Percentiles rank a stretch among this genome's conserved stretches.
phyloP scores from a whole-genome alignment of 75 land plant species.

The Pseudotsuga menziesii region DNA sequence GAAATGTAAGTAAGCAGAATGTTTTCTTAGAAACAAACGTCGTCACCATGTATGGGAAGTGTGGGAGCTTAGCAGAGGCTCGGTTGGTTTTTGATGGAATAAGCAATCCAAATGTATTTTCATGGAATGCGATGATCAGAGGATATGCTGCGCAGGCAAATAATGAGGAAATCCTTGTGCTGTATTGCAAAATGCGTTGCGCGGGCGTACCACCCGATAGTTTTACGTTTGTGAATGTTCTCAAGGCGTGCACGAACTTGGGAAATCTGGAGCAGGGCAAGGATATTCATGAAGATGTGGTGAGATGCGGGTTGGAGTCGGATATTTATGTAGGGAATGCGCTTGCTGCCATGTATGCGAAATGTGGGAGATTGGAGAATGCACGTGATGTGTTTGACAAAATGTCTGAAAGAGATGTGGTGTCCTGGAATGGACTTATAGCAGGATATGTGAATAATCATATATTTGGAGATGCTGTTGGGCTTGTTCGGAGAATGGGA shows the following conservation, averaged over 20 bases:
- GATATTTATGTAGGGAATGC: conserved; percentile 54
- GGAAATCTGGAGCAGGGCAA: conserved; percentile 24
- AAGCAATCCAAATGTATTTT: conserved; percentile 42
- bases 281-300: conserved; percentile 31
- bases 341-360: conserved; percentile 31
- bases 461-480: conserved; percentile 16
- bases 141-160: conserved; percentile 31
- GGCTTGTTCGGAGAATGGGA: conserved; percentile 27
- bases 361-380: conserved; percentile 13
- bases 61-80: conserved; percentile 21
- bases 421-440: conserved; percentile 51
- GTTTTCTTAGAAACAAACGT: conserved; percentile 42
- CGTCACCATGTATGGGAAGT: conserved; percentile 34
- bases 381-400: conserved; percentile 27
- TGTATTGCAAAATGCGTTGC: conserved; percentile 36
- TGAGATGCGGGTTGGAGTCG: conserved; percentile 31
- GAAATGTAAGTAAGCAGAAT: conserved; percentile 21
- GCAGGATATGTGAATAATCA: conserved; percentile 24
- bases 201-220: conserved; percentile 32
- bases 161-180: conserved; percentile 12
- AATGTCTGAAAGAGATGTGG: conserved; percentile 31
- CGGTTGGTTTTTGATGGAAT: conserved; percentile 37
- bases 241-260: conserved; percentile 38
- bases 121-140: conserved; percentile 58
- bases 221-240: conserved; percentile 26